These are phyloP conservation scores for Candida anglica DNA, from an alignment of 805 yeast genomes.

Conservation along the genomic window DNA sequence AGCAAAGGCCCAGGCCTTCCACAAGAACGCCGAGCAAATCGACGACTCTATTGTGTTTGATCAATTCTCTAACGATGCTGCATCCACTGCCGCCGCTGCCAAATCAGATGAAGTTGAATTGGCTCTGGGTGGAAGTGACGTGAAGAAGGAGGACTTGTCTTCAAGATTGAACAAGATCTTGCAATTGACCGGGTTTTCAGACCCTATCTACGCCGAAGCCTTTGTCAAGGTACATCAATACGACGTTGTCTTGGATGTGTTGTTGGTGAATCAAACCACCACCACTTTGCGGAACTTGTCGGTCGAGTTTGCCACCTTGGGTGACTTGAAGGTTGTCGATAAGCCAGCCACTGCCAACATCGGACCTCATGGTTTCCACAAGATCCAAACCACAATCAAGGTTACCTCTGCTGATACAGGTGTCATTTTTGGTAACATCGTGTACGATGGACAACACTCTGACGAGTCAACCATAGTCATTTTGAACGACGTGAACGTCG, in stretches of 20 bases:
- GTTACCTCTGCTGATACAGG: conserved; percentile 98
- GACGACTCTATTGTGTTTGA: conserved; percentile 79
- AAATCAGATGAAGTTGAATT: conserved; percentile 58
- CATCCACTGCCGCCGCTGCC: conserved; percentile 20
- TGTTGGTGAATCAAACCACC: conserved; percentile 91
- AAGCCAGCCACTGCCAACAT: conserved; percentile 84
- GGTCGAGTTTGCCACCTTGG: conserved; percentile 93
- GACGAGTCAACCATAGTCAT: conserved; percentile 87
- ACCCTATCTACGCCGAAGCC: conserved; percentile 97
- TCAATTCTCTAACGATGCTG: conserved; percentile 54
- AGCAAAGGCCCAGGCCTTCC: conserved; percentile 52
- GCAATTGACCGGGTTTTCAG: conserved; percentile 96
- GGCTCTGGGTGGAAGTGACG: conserved; percentile 45
- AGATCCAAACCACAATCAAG: conserved; percentile 81
- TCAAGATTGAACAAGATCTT: conserved; percentile 85
- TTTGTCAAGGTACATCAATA: conserved; percentile 94
- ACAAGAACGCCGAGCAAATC: conserved; percentile 65
- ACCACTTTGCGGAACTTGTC: conserved; percentile 85
- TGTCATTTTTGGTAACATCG: conserved; percentile 94
- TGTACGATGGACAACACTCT: conserved; percentile 94
- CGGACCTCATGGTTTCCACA: conserved; percentile 97
- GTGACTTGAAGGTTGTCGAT: conserved; percentile 93
- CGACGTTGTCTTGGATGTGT: conserved; percentile 90
- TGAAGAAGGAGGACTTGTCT: conserved; percentile 55
- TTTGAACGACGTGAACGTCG: conserved; percentile 90